Percentiles rank a stretch among this genome's conserved stretches.
Evolutionary conservation across 495 filamentous ascomycete genomes (phyloP).

Genomic region (Aspergillus mulundensis): DNA sequence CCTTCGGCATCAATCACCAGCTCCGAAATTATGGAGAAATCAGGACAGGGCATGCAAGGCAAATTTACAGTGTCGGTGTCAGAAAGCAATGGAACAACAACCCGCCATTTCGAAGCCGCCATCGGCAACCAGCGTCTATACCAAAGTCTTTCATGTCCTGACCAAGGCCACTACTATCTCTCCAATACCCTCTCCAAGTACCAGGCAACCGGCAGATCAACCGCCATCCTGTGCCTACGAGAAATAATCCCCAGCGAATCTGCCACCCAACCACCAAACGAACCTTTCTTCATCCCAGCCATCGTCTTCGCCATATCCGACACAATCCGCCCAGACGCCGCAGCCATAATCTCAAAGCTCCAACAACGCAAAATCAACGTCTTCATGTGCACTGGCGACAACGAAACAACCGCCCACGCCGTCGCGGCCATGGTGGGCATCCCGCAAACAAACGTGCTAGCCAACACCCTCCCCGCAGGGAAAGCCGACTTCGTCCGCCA

Average conservation of each 20-base stretch:
- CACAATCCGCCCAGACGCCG: slow-evolving; percentile 73
- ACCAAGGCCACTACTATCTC: slow-evolving; percentile 31
- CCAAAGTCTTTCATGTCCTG: slow-evolving; percentile 24
- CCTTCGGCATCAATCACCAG: slow-evolving; percentile 28
- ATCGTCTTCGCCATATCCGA: slow-evolving; percentile 72
- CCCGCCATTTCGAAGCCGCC: slow-evolving; percentile 54
- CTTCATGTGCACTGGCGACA: slow-evolving; percentile 92
- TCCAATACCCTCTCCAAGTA: slow-evolving; percentile 53
- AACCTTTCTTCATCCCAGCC: slow-evolving; percentile 49
- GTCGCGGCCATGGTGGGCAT: slow-evolving; percentile 79
- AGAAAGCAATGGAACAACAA: not conserved
- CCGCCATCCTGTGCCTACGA: slow-evolving; percentile 62
- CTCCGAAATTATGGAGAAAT: slow-evolving; percentile 63
- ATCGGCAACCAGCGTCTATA: slow-evolving; percentile 84
- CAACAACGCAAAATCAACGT: slow-evolving; percentile 60
- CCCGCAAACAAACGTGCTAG: slow-evolving; percentile 69
- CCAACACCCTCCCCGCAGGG: slow-evolving; percentile 77
- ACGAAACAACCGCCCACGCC: slow-evolving; percentile 49
- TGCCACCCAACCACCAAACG: not conserved
- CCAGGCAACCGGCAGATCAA: slow-evolving; percentile 69
- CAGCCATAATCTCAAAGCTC: slow-evolving; percentile 62
- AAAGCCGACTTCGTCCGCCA: slow-evolving; percentile 82
- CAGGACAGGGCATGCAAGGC: slow-evolving; percentile 79
- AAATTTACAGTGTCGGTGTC: slow-evolving; percentile 46
- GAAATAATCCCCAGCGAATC: slow-evolving; percentile 13